Percentiles rank a stretch among this genome's conserved stretches.
Conservation (phyloP, 371 early-diverging fungal genomes). For the Mucor mucedo region DNA sequence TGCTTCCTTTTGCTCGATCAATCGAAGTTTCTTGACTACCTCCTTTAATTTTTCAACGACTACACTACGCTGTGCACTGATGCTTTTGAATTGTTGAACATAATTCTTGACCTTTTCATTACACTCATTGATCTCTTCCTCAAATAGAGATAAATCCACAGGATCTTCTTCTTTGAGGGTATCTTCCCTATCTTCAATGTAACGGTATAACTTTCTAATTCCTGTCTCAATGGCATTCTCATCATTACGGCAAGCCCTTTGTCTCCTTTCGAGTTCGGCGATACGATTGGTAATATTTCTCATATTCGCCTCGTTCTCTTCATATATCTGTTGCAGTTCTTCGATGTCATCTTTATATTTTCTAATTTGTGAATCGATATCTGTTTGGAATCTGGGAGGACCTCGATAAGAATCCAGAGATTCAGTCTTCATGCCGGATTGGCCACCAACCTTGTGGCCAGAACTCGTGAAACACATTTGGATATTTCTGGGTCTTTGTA, state of each 20-base stretch:
- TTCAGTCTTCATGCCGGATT: conserved; percentile 49
- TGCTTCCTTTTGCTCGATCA: conserved; percentile 21
- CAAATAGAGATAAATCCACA: conserved; percentile 60
- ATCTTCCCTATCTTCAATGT: conserved; percentile 38
- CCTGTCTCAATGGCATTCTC: neutral
- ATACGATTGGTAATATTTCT: neutral
- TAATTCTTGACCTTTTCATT: conserved; percentile 17
- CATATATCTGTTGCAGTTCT: neutral
- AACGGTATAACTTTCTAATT: conserved; percentile 9
- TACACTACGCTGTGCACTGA: conserved; percentile 6
- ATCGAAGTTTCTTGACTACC: conserved; percentile 8
- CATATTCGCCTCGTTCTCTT: neutral
- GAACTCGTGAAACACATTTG: conserved; percentile 67
- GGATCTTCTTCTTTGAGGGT: conserved; percentile 70
- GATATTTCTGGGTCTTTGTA: conserved; percentile 73
- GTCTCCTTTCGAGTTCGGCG: neutral
- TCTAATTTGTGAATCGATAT: conserved; percentile 47
- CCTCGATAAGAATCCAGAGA: conserved; percentile 42
- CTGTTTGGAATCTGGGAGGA: conserved; percentile 48
- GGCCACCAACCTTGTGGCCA: conserved; percentile 71
- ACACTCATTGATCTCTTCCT: conserved; percentile 43
- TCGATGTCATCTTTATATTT: neutral
- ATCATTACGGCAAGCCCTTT: neutral
- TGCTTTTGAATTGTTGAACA: conserved; percentile 19
- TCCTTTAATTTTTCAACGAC: conserved; percentile 7